phyloP scores from a whole-genome alignment of 2,329 filamentous ascomycete species.

The Exophiala spinifera region DNA sequence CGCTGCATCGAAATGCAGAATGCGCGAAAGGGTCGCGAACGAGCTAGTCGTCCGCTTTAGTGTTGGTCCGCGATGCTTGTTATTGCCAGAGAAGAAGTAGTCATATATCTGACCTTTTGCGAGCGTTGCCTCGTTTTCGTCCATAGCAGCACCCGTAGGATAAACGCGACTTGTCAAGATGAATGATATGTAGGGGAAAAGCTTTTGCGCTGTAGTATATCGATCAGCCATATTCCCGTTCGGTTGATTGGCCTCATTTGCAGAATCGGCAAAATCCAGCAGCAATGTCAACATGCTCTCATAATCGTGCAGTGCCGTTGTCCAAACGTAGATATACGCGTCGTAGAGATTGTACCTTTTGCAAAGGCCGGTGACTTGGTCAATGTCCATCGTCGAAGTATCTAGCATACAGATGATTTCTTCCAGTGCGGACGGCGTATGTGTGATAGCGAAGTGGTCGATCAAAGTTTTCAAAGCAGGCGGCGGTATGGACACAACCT shows the following conservation, averaged over 20 bases:
- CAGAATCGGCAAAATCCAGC: constrained; percentile 12
- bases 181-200: constrained; percentile 93
- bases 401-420: constrained; percentile 94
- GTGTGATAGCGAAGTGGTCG: constrained; percentile 71
- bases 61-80: constrained; percentile 39
- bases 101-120: constrained; percentile 89
- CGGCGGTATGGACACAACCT: constrained; percentile 73
- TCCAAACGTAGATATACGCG: constrained; percentile 96
- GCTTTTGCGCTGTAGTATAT: constrained; percentile 66
- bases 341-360: constrained; percentile 91
- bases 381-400: constrained; percentile 85
- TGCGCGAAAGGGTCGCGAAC: constrained; percentile 79
- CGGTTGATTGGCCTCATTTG: background rate
- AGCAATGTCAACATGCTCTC: constrained; percentile 87
- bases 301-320: constrained; percentile 82
- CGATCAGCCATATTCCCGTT: constrained; percentile 3
- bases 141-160: constrained; percentile 74
- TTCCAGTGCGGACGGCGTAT: constrained; percentile 75
- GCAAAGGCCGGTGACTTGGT: constrained; percentile 86
- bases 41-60: constrained; percentile 56
- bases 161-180: constrained; percentile 87
- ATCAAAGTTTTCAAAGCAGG: constrained; percentile 83
- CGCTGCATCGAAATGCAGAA: constrained; percentile 83
- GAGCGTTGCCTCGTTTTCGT: constrained; percentile 66
- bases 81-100: constrained; percentile 83